These are phyloP conservation scores for Phytophthora sp. DNA, from an alignment of 352 stramenopile genomes.

Conservation along the genomic window DNA sequence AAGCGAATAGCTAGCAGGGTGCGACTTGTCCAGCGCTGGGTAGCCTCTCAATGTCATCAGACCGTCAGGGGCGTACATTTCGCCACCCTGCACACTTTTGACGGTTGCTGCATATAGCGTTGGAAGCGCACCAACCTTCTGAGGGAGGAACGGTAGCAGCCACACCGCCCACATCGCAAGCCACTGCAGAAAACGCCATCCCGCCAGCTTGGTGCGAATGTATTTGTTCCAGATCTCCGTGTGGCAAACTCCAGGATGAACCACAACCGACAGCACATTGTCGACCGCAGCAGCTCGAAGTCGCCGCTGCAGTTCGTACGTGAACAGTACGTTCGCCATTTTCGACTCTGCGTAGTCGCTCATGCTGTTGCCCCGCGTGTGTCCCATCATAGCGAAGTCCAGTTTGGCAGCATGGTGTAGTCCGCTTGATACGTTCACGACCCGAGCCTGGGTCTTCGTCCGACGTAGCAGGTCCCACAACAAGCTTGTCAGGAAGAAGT, in stretches of 20 bases:
- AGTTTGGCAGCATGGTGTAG: conserved; percentile 38
- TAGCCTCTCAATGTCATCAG: conserved; percentile 48
- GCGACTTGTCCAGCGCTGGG: conserved; percentile 42
- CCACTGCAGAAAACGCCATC: conserved; percentile 51
- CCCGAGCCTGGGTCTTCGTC: conserved; percentile 25
- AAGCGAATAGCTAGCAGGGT: conserved; percentile 34
- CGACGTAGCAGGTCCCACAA: conserved; percentile 39
- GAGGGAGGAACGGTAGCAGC: conserved; percentile 34
- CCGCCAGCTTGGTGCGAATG: conserved; percentile 29
- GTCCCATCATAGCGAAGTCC: conserved; percentile 37
- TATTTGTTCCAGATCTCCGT: conserved; percentile 49
- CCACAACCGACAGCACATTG: conserved; percentile 45
- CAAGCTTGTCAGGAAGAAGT: conserved; percentile 58
- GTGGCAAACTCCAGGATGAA: conserved; percentile 44
- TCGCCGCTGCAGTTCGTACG: conserved; percentile 50
- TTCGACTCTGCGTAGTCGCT: conserved; percentile 53
- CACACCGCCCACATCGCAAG: conserved; percentile 47
- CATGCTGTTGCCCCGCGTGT: conserved; percentile 25
- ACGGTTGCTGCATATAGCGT: conserved; percentile 55
- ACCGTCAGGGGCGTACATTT: conserved; percentile 37
- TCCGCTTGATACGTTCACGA: conserved; percentile 53
- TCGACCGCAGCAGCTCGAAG: conserved; percentile 23
- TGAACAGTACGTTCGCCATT: conserved; percentile 57
- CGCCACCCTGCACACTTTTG: conserved; percentile 23
- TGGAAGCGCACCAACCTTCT: conserved; percentile 53